A percentile compares a stretch with the other conserved stretches of the same genome.
Evolutionary conservation across 805 yeast species (phyloP).

Genomic region (Nakazawaea wyomingensis): DNA sequence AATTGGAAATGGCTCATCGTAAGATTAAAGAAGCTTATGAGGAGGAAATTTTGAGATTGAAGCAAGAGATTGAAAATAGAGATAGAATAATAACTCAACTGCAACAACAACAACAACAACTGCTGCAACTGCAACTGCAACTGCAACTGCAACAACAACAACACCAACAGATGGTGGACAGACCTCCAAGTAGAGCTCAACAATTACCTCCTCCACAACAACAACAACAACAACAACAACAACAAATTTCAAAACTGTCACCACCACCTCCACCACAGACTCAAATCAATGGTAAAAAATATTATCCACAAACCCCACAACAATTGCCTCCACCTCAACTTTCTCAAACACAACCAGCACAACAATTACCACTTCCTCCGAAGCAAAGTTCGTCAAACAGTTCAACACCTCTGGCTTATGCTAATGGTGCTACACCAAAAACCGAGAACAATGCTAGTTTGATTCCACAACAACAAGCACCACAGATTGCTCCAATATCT

Average conservation of each 20-base stretch:
- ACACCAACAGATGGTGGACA: slow-evolving; percentile 17
- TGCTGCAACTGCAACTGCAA: slow-evolving; percentile 36
- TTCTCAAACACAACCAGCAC: slow-evolving; percentile 20
- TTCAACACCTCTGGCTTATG: slow-evolving; percentile 16
- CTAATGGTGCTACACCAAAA: slow-evolving; percentile 12
- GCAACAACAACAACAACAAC: slow-evolving; percentile 35
- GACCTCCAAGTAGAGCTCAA: slow-evolving; percentile 7
- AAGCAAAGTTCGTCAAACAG: slow-evolving; percentile 13
- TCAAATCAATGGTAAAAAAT: slow-evolving; percentile 12
- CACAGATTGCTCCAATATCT: slow-evolving; percentile 21
- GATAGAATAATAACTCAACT: slow-evolving; percentile 53
- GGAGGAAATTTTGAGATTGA: slow-evolving; percentile 81
- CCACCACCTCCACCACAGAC: slow-evolving; percentile 24
- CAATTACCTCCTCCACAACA: slow-evolving; percentile 22
- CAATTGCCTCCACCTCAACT: slow-evolving; percentile 31
- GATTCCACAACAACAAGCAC: slow-evolving; percentile 15
- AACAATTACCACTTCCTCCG: slow-evolving; percentile 21
- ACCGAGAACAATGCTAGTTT: slow-evolving; percentile 7
- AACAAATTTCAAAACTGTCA: slow-evolving; percentile 26
- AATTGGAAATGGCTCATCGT: slow-evolving; percentile 89
- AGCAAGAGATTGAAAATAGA: slow-evolving; percentile 77
- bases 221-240: slow-evolving; percentile 25
- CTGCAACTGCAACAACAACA: slow-evolving; percentile 32
- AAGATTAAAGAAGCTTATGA: slow-evolving; percentile 95
- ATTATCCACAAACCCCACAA: slow-evolving; percentile 23